A percentile compares a stretch with the other conserved stretches of the same genome.
Conservation (phyloP, 2,329 filamentous ascomycete genomes). For the Thermothelomyces thermophilus region DNA sequence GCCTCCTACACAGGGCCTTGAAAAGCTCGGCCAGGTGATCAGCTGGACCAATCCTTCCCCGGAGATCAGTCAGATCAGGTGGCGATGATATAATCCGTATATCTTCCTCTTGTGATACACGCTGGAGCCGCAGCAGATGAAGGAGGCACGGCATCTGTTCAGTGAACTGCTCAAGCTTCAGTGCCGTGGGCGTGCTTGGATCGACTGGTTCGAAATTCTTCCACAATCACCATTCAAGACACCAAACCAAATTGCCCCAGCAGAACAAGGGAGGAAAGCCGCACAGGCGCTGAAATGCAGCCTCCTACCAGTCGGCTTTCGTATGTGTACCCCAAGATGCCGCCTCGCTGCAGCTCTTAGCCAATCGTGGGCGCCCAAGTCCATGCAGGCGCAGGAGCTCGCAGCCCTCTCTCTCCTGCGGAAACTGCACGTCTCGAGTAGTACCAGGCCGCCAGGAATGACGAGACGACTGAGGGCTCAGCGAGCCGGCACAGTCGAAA, state of each 20-base stretch:
- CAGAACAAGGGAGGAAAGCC: not conserved
- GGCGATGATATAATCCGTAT: slow-evolving; percentile 1
- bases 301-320: slow-evolving; percentile 13
- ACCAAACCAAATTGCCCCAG: not conserved
- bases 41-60: slow-evolving; percentile 10
- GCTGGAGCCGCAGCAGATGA: not conserved
- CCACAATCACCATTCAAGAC: too few relatives aligned
- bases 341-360: slow-evolving; percentile 1
- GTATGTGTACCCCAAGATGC: slow-evolving; percentile 6
- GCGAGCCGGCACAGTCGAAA: too few relatives aligned
- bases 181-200: too few relatives aligned
- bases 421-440: slow-evolving; percentile 22
- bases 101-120: not conserved
- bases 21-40: slow-evolving; percentile 12
- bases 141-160: not conserved
- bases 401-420: too few relatives aligned
- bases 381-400: slow-evolving; percentile 11
- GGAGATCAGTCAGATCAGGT: slow-evolving; percentile 16
- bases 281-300: slow-evolving; percentile 11
- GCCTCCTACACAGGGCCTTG: too few relatives aligned
- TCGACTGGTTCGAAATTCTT: too few relatives aligned
- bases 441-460: too few relatives aligned
- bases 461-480: too few relatives aligned
- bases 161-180: not conserved
- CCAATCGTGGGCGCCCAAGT: slow-evolving; percentile 15